Percentiles rank a stretch among this genome's conserved stretches.
Evolutionary conservation across 495 filamentous ascomycete genomes (phyloP).

Genomic region (Aspergillus taichungensis): DNA sequence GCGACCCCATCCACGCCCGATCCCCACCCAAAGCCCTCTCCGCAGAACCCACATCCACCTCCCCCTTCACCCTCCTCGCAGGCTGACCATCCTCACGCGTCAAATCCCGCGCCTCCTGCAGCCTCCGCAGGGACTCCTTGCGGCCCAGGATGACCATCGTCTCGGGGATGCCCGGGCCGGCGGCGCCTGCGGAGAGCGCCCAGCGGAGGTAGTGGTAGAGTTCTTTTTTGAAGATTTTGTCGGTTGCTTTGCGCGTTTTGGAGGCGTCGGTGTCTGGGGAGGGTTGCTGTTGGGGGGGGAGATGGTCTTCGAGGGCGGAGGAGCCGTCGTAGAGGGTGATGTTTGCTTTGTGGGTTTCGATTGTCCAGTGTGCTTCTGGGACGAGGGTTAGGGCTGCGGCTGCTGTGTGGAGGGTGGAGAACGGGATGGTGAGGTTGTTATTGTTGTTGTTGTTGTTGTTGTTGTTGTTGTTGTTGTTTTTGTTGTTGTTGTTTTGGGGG

Average conservation of each 20-base stretch:
- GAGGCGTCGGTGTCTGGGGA: conserved; percentile 2
- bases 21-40: conserved; percentile 11
- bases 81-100: conserved; percentile 18
- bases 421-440: conserved; percentile 23
- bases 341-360: conserved; percentile 28
- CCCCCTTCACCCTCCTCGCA: background rate
- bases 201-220: conserved; percentile 56
- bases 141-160: conserved; percentile 57
- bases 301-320: conserved; percentile 1
- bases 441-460: conserved; percentile 1
- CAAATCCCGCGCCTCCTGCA: conserved; percentile 38
- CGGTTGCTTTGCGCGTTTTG: conserved; percentile 10
- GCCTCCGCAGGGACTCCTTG: conserved; percentile 46
- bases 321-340: conserved; percentile 32
- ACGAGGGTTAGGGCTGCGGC: conserved; percentile 31
- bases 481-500: conserved; percentile 2
- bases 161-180: conserved; percentile 50
- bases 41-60: background rate
- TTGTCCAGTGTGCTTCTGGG: conserved; percentile 27
- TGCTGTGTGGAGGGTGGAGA: conserved; percentile 30
- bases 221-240: conserved; percentile 34
- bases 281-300: background rate
- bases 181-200: conserved; percentile 48
- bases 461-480: conserved; percentile 2
- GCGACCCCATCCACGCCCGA: conserved; percentile 33